Conservation (phyloP, 306 rosid genomes). For the Trifolium repens region DNA sequence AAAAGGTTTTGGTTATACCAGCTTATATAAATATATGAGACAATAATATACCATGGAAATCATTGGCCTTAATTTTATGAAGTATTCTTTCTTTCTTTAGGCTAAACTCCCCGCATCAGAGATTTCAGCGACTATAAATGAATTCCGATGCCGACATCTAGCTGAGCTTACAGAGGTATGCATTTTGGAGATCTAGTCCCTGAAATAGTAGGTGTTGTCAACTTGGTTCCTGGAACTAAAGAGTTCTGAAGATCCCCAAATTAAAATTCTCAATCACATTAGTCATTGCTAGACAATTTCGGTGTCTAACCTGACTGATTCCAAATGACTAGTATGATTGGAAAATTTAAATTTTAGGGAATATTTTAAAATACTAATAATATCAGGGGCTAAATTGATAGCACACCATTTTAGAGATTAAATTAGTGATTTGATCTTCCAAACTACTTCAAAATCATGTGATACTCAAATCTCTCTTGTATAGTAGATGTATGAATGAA, state of each 20-base stretch:
- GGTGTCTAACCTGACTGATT: not conserved
- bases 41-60: conserved; percentile 33
- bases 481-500: conserved; percentile 37
- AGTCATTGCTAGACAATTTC: conserved; percentile 1
- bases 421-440: not conserved
- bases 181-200: not conserved
- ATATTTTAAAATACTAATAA: not conserved
- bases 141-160: conserved; percentile 90
- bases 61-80: conserved; percentile 21
- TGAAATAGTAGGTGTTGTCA: not conserved
- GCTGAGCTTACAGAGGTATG: conserved; percentile 94
- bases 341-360: not conserved
- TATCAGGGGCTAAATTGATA: not conserved
- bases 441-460: conserved; percentile 22
- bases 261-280: not conserved
- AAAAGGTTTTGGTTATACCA: conserved; percentile 1
- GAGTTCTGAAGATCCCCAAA: not conserved
- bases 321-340: not conserved
- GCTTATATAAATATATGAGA: conserved; percentile 30
- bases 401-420: not conserved
- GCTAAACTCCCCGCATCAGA: conserved; percentile 93
- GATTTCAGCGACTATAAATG: conserved; percentile 93
- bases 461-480: not conserved
- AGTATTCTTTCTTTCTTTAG: conserved; percentile 50
- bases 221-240: not conserved